Base-by-base conservation (phyloP, 192 early-diverging fungal species). In the Backusella westeae region DNA sequence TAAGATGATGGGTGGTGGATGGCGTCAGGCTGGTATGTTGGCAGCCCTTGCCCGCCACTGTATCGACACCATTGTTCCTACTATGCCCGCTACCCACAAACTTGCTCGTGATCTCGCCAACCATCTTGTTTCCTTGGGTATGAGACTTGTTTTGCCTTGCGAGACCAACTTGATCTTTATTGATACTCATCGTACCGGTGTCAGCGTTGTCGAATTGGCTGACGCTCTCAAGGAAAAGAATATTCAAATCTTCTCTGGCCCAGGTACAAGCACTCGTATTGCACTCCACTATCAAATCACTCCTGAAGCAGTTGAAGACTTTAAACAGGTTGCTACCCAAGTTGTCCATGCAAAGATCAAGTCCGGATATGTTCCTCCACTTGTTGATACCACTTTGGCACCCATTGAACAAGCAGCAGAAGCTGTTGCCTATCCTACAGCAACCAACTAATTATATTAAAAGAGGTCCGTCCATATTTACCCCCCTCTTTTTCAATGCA, bases 91-190 rank as follows among this genome's bases (percentile, higher is more conserved):
- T 1, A 92, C 96, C 38, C 95, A 97, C 75, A 80, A 39, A 23
- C 79, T 83, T 29, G 91, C 96, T 29, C 78, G 77, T 23, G 75
- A 75, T n/a, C 85, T 98, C 39, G 92, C 90, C 14, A 74, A 88
- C 2, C 84, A 80, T 2, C 87, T 98, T 42, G 59, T 74, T 6
- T 74, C 65, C 23, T 70, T 90, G 46, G 96, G 96, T 19, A 91
- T 93, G 68, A 68, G 34, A 10, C 70, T 96, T 9, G 84, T 80
- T 14, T 76, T 89, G 4, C 91, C 90, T 21, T 85, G 88, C 4
- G 90, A 97, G 14, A 97, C 97, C 29, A 98, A 98, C 83, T 96
- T 98, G 94, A 88, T 98, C 12, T 91, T 92, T 79, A 82, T 96
- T 7, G 90, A 95, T 67, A 81, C 81, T 36, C 72, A 69, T 2